Base-by-base conservation (phyloP, 164 flowering plant genomes). In the Buxus sempervirens region DNA sequence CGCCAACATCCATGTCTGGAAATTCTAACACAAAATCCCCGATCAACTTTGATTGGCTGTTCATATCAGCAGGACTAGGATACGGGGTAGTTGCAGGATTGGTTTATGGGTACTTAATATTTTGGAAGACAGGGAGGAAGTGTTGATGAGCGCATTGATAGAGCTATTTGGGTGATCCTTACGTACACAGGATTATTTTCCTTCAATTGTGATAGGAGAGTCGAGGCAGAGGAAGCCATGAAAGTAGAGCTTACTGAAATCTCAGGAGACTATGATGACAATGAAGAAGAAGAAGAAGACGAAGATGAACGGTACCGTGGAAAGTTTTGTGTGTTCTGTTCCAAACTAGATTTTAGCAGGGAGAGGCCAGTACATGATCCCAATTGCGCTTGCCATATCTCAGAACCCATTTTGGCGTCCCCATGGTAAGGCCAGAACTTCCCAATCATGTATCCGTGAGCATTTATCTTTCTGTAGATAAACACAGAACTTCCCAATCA, bases 301-400 rank as follows among this genome's bases (percentile, higher is more conserved):
- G 19, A 20, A 68, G 60, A 32, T 32, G 7, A 32, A 49, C 38
- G 55, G 23, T 62, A 55, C 32, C 48, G 36, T 16, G 83, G 86
- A 9, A 63, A 58, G 38, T 90, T 77, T 58, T 90, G 96, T 67
- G 79, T 88, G 48, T 84, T 81, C 64, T 90, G 96, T 62, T 76
- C 90, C 21, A 84, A 86, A 68, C 74, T 90, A 22, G 92, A 88
- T 71, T 68, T 71, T 15, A 73, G 56, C 20, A 76, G 70, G 72
- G 82, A 73, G 62, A 76, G 27, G 68, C 86, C 56, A 28, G 67
- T 83, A 20, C 94, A 90, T 42, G 77, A 84, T 58, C 82, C 77
- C 0, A 85, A 73, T 9, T 90, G 96, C 70, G 79, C 62, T 22
- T 90, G 96, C 67, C 75, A 73, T 69, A 58, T 38, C 16, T 60